Percentiles rank a stretch among this genome's conserved stretches.
Conservation (phyloP, 2,329 filamentous ascomycete genomes). For the Metarhizium robertsii region DNA sequence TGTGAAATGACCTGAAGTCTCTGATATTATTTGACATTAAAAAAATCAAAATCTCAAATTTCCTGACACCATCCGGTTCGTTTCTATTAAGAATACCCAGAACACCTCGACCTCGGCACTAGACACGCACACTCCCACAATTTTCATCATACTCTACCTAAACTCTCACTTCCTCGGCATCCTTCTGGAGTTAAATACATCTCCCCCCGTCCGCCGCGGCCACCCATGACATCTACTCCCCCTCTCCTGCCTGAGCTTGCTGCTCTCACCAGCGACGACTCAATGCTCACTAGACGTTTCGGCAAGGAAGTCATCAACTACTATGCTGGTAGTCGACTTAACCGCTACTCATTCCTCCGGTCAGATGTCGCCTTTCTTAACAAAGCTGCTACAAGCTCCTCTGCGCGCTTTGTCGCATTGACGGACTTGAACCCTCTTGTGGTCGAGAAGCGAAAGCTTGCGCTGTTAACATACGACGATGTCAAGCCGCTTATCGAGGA, state of each 20-base stretch:
- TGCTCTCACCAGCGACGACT: conserved; percentile 38
- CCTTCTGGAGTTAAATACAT: background rate
- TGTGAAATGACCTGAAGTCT: no score
- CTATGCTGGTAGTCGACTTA: conserved; percentile 69
- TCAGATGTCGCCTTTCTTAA: conserved; percentile 61
- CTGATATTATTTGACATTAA: no score
- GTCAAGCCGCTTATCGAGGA: conserved; percentile 64
- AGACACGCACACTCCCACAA: no score
- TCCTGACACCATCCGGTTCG: background rate
- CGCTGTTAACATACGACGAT: conserved; percentile 59
- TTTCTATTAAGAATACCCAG: no score
- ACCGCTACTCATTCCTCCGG: conserved; percentile 72
- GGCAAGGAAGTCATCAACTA: conserved; percentile 76
- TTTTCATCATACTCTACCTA: no score
- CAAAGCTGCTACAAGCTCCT: conserved; percentile 55
- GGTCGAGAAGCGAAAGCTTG: conserved; percentile 45
- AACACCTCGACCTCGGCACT: no score
- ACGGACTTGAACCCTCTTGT: conserved; percentile 69
- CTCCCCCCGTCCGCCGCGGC: background rate
- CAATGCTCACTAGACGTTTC: conserved; percentile 68
- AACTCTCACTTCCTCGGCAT: background rate
- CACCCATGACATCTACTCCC: conserved; percentile 20
- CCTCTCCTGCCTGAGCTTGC: conserved; percentile 34
- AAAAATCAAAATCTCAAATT: background rate
- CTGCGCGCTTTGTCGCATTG: conserved; percentile 66